Evolutionary conservation across 768 basidiomycete genomes (phyloP).

Genomic region (Lentinula aciculospora): DNA sequence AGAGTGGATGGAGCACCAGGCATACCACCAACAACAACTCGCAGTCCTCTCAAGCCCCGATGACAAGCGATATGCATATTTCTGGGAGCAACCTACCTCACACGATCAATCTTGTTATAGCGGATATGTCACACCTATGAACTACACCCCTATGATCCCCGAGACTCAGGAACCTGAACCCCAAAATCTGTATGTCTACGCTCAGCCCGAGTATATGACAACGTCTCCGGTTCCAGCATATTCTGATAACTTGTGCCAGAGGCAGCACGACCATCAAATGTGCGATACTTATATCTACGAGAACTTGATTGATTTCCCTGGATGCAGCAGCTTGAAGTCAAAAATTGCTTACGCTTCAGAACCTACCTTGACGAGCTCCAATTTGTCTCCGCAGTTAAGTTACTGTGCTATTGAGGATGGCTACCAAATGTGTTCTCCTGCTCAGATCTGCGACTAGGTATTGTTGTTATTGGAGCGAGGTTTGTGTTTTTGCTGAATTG

Average conservation of each 20-base stretch:
- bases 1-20: not conserved
- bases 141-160: not conserved
- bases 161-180: not conserved
- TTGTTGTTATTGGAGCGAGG: not conserved
- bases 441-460: too few relatives aligned
- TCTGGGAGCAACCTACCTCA: not conserved
- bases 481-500: not conserved
- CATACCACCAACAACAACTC: not conserved
- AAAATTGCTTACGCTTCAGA: not conserved
- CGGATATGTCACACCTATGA: not conserved
- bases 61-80: not conserved
- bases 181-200: not conserved
- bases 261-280: not conserved
- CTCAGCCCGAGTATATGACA: not conserved
- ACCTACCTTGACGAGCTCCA: not conserved
- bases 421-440: not conserved
- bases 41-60: not conserved
- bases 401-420: not conserved
- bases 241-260: not conserved
- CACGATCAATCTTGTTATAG: not conserved
- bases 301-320: not conserved
- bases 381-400: not conserved
- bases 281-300: not conserved
- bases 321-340: not conserved
- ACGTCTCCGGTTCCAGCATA: not conserved